A percentile compares a stretch with the other conserved stretches of the same genome.
phyloP scores from a whole-genome alignment of 768 basidiomycete genomes.

The Termitomyces eurrhizus region DNA sequence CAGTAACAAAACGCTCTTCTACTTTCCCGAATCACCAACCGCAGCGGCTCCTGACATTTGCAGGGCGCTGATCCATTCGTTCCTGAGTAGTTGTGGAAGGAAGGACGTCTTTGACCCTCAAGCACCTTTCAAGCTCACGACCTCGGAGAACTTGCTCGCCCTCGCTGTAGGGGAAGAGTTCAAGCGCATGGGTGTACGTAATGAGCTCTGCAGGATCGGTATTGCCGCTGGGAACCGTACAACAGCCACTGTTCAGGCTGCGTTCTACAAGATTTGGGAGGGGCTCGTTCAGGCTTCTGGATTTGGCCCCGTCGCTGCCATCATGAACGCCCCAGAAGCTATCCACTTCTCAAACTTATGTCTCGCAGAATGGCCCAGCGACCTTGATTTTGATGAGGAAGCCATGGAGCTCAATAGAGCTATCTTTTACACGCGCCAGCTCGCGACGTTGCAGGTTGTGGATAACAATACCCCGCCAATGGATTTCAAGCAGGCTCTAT shows the following conservation, averaged over 20 bases:
- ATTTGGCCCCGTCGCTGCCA: neutral
- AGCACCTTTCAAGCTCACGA: conserved; percentile 24
- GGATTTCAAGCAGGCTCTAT: neutral
- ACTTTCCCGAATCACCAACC: conserved; percentile 27
- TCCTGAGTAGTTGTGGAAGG: conserved; percentile 15
- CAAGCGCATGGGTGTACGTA: conserved; percentile 22
- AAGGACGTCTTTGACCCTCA: neutral
- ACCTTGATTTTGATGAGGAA: neutral
- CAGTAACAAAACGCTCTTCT: conserved; percentile 16
- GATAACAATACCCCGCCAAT: neutral
- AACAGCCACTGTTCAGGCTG: neutral
- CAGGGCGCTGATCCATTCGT: conserved; percentile 25
- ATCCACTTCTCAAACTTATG: conserved; percentile 6
- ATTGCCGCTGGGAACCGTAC: conserved; percentile 9
- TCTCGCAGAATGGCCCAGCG: conserved; percentile 1
- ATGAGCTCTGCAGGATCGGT: conserved; percentile 22
- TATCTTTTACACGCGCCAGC: conserved; percentile 7
- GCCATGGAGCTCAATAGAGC: neutral
- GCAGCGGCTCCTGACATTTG: conserved; percentile 28
- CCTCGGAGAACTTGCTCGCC: conserved; percentile 22
- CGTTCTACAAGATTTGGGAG: conserved; percentile 11
- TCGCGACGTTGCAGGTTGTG: neutral
- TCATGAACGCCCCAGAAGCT: conserved; percentile 5
- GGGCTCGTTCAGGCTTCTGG: conserved; percentile 3
- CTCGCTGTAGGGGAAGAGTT: conserved; percentile 23